phyloP scores from a whole-genome alignment of 176 grass and related monocot species.

The Zea luxurians region DNA sequence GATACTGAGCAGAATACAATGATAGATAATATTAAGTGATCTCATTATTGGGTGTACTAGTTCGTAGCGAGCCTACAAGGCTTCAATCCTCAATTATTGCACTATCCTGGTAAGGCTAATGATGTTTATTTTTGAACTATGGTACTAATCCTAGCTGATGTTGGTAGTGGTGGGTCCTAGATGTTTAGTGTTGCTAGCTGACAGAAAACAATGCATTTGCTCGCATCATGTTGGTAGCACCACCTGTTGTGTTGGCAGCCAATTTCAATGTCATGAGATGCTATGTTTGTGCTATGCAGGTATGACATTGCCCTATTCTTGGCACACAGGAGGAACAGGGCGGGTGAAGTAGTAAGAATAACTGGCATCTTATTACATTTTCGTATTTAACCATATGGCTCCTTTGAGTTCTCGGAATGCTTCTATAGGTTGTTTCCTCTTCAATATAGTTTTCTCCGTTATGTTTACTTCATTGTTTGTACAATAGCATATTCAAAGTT shows the following conservation, averaged over 20 bases:
- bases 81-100: slow-evolving; percentile 8
- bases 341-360: slow-evolving; percentile 75
- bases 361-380: slow-evolving; percentile 9
- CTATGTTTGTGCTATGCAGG: slow-evolving; percentile 54
- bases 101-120: background rate
- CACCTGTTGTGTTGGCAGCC: background rate
- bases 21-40: slow-evolving; percentile 11
- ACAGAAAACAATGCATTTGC: slow-evolving; percentile 5
- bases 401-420: slow-evolving; percentile 23
- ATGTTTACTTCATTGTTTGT: slow-evolving; percentile 9
- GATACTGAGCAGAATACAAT: slow-evolving; percentile 3
- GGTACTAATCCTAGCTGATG: background rate
- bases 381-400: background rate
- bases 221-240: slow-evolving; percentile 3
- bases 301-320: slow-evolving; percentile 78
- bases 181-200: slow-evolving; percentile 25
- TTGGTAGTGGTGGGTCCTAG: background rate
- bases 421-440: slow-evolving; percentile 16
- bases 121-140: slow-evolving; percentile 11
- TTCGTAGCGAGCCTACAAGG: background rate
- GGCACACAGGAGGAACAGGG: slow-evolving; percentile 57
- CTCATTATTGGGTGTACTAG: background rate
- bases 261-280: slow-evolving; percentile 29
- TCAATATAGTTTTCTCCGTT: slow-evolving; percentile 19
- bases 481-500: background rate